Evolutionary conservation across 768 basidiomycete species (phyloP).

Genomic region (Mycena alexandri): DNA sequence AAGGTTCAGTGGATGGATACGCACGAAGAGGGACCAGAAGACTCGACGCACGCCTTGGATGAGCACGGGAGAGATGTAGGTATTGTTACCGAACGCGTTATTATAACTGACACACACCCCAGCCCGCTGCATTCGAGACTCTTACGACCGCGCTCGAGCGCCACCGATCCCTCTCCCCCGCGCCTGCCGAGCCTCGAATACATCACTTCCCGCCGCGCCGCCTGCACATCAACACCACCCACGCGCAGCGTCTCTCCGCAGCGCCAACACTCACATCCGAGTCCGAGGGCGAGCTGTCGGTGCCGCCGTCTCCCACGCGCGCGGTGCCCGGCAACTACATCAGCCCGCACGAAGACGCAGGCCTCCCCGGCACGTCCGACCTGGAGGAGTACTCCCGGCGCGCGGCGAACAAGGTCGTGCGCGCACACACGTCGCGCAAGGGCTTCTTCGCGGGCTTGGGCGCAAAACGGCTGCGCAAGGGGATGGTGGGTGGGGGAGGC

Average conservation of each 20-base stretch:
- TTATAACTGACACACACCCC: slow-evolving; percentile 34
- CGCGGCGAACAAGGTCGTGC: slow-evolving; percentile 58
- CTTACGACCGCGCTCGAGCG: slow-evolving; percentile 66
- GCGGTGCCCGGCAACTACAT: slow-evolving; percentile 69
- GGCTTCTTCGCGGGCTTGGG: slow-evolving; percentile 32
- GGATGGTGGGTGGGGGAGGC: too few relatives aligned
- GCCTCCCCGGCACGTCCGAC: slow-evolving; percentile 59
- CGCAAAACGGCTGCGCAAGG: not conserved
- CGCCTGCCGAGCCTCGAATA: slow-evolving; percentile 38
- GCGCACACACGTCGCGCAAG: slow-evolving; percentile 54
- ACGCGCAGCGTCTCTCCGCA: slow-evolving; percentile 17
- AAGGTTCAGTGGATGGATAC: slow-evolving; percentile 66
- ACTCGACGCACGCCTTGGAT: slow-evolving; percentile 60
- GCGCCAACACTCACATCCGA: slow-evolving; percentile 35
- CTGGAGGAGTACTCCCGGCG: slow-evolving; percentile 41
- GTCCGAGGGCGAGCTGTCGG: slow-evolving; percentile 35
- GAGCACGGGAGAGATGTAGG: slow-evolving; percentile 68
- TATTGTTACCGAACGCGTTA: not conserved
- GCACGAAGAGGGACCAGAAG: slow-evolving; percentile 27
- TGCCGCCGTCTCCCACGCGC: slow-evolving; percentile 44
- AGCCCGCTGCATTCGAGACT: slow-evolving; percentile 64
- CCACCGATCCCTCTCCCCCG: slow-evolving; percentile 50
- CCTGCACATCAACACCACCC: slow-evolving; percentile 27
- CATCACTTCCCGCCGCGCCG: slow-evolving; percentile 49
- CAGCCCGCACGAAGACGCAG: slow-evolving; percentile 73